phyloP scores from a whole-genome alignment of 2,329 filamentous ascomycete genomes.

The Nigrospora osmanthi region DNA sequence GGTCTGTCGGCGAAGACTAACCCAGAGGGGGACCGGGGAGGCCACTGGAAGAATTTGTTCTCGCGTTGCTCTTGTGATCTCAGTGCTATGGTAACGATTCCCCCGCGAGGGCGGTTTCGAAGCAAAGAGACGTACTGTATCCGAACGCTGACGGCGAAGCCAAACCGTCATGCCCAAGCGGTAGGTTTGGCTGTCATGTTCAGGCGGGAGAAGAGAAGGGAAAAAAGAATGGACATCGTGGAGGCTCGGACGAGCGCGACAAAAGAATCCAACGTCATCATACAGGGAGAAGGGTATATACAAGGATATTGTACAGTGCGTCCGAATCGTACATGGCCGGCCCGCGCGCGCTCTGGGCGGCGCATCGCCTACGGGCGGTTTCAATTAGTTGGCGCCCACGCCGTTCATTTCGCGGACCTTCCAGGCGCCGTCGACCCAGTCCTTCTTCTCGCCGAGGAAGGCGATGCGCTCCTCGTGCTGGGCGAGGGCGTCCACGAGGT shows the following conservation, averaged over 20 bases:
- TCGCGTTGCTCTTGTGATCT: slow-evolving; percentile 55
- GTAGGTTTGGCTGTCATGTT: neutral
- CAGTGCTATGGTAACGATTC: slow-evolving; percentile 33
- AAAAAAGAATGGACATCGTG: too few relatives aligned
- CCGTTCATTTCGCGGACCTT: slow-evolving; percentile 58
- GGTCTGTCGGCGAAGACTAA: slow-evolving; percentile 13
- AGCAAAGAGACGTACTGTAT: slow-evolving; percentile 58
- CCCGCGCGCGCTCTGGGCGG: too few relatives aligned
- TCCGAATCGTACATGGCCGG: too few relatives aligned
- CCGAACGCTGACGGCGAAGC: slow-evolving; percentile 39
- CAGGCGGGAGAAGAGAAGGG: too few relatives aligned
- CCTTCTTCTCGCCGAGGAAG: slow-evolving; percentile 76
- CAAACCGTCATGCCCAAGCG: neutral
- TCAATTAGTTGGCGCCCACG: neutral
- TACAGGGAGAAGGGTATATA: slow-evolving; percentile 28
- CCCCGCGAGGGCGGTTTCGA: slow-evolving; percentile 17
- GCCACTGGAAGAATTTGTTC: slow-evolving; percentile 30
- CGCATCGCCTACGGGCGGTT: too few relatives aligned
- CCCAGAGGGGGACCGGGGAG: slow-evolving; percentile 14
- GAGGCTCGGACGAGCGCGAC: neutral
- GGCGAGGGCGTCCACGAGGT: slow-evolving; percentile 61
- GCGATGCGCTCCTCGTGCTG: slow-evolving; percentile 55
- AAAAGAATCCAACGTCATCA: neutral
- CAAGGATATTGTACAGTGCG: slow-evolving; percentile 11
- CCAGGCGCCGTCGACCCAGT: slow-evolving; percentile 72